Evolutionary conservation across 1,284 basidiomycete species (phyloP).

Genomic region (Gastroboletus turbinatus): DNA sequence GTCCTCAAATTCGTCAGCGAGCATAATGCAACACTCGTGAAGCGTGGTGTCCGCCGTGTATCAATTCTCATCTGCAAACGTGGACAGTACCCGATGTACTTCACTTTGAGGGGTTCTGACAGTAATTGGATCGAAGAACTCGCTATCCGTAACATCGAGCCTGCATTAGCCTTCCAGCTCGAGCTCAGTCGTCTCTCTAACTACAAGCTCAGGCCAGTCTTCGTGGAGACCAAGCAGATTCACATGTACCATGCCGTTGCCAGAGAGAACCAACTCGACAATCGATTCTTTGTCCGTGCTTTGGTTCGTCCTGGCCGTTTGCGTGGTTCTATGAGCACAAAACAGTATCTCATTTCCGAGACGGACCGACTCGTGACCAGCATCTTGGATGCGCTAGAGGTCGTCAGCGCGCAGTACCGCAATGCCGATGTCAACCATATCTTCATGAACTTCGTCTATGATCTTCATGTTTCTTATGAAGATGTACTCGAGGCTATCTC

Average conservation of each 20-base stretch:
- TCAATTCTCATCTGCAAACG: slow-evolving; percentile 92
- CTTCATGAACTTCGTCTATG: slow-evolving; percentile 98
- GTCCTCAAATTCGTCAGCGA: slow-evolving; percentile 78
- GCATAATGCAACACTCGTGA: slow-evolving; percentile 60
- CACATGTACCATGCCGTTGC: slow-evolving; percentile 97
- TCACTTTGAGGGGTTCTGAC: slow-evolving; percentile 81
- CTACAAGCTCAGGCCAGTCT: slow-evolving; percentile 93
- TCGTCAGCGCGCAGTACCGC: slow-evolving; percentile 83
- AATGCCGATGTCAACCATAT: slow-evolving; percentile 96
- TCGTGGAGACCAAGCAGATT: slow-evolving; percentile 93
- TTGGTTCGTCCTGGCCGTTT: slow-evolving; percentile 95
- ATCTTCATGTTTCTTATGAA: slow-evolving; percentile 91
- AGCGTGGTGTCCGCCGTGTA: slow-evolving; percentile 86
- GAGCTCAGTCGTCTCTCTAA: slow-evolving; percentile 95
- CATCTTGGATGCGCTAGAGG: slow-evolving; percentile 92
- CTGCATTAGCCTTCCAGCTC: slow-evolving; percentile 96
- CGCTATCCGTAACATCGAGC: slow-evolving; percentile 97
- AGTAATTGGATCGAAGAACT: slow-evolving; percentile 91
- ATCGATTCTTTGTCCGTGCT: slow-evolving; percentile 96
- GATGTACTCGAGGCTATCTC: slow-evolving; percentile 95
- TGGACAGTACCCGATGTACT: slow-evolving; percentile 93
- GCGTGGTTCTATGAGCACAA: slow-evolving; percentile 87
- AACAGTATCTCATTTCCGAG: slow-evolving; percentile 97
- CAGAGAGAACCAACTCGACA: slow-evolving; percentile 94
- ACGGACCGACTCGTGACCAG: slow-evolving; percentile 95